Base-by-base conservation (phyloP, 2,329 filamentous ascomycete genomes). In the Talaromyces rugulosus region DNA sequence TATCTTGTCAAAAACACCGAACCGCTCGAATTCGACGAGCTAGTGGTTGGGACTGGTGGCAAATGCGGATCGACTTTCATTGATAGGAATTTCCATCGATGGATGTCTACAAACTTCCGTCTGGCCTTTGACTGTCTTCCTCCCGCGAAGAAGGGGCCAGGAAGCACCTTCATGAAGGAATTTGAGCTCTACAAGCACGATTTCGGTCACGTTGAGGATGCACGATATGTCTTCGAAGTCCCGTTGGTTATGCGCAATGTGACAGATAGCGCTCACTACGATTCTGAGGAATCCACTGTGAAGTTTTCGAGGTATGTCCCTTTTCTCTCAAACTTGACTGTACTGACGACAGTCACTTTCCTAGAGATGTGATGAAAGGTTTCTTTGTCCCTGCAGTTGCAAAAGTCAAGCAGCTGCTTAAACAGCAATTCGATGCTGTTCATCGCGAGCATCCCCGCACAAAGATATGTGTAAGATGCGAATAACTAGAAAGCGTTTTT, bases 1-100 rank as follows among this genome's bases (percentile, higher is more conserved):
- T 71, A 70, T 56, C 40, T 65, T 2, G 54, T 72, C 11, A 62
- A 40, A n/a, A 47, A 63, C 8, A 51, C 40, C 4, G 52, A 57
- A 16, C 63, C 65, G 40, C 61, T 63, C 44, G 27, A 12, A 23
- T 66, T 70, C 63, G 58, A 66, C 23, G 60, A 66, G 27, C 34
- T 61, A 58, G 51, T 61, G 27, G 64, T 59, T 16, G 11, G 14
- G 28, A 11, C 58, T 69, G 72, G 73, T 18, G 72, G 64, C 8
- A 77, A 76, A 63, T 71, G 69, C 54, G 74, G 74, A 0, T 71
- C 68, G 1, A 76, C 73, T 4, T 65, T 64, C 9, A 68, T 77
- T 14, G 75, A 77, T 58, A 66, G 74, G 1, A 65, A 69, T 16
- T 72, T 77, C 56, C 68, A 75, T 51, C 54, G 65, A 11, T 68